Percentiles rank a stretch among this genome's conserved stretches.
phyloP scores from a whole-genome alignment of 345 rosid genomes.

The Lumnitzera littorea region DNA sequence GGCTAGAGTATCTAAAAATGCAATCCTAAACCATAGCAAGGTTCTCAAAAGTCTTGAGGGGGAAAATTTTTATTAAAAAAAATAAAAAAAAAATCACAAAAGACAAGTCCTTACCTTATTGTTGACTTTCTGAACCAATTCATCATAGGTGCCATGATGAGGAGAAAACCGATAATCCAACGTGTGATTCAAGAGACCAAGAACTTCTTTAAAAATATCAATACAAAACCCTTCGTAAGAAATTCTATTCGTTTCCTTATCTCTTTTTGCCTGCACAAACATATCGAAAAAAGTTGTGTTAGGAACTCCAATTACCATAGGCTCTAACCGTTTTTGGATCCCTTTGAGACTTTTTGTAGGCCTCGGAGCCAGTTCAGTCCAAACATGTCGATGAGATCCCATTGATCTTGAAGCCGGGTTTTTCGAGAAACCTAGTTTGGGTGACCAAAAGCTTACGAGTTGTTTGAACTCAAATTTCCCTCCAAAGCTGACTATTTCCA shows the following conservation, averaged over 20 bases:
- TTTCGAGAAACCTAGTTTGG: slow-evolving; percentile 22
- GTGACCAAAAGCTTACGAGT: slow-evolving; percentile 34
- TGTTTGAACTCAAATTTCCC: slow-evolving; percentile 31
- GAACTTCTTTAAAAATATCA: slow-evolving; percentile 26
- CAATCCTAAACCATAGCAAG: too few relatives aligned
- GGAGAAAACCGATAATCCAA: slow-evolving; percentile 20
- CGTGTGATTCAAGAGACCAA: slow-evolving; percentile 3
- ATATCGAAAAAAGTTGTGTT: slow-evolving; percentile 25
- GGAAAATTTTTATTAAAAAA: too few relatives aligned
- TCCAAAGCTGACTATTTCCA: slow-evolving; percentile 28
- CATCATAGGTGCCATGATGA: slow-evolving; percentile 29
- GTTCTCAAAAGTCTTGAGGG: too few relatives aligned
- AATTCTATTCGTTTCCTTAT: background rate
- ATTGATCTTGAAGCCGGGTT: background rate
- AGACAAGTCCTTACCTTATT: slow-evolving; percentile 39
- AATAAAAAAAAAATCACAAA: too few relatives aligned
- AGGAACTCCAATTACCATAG: slow-evolving; percentile 41
- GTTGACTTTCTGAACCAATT: slow-evolving; percentile 25
- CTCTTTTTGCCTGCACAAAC: slow-evolving; percentile 31
- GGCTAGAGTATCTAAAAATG: too few relatives aligned
- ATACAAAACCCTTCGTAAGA: slow-evolving; percentile 44
- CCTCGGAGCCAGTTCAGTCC: slow-evolving; percentile 33
- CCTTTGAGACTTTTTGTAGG: slow-evolving; percentile 18
- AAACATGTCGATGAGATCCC: slow-evolving; percentile 2
- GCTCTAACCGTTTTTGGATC: slow-evolving; percentile 19